These are phyloP conservation scores for Amaranthus hypochondriacus DNA, from an alignment of 148 eudicot species.

Conservation along the genomic window DNA sequence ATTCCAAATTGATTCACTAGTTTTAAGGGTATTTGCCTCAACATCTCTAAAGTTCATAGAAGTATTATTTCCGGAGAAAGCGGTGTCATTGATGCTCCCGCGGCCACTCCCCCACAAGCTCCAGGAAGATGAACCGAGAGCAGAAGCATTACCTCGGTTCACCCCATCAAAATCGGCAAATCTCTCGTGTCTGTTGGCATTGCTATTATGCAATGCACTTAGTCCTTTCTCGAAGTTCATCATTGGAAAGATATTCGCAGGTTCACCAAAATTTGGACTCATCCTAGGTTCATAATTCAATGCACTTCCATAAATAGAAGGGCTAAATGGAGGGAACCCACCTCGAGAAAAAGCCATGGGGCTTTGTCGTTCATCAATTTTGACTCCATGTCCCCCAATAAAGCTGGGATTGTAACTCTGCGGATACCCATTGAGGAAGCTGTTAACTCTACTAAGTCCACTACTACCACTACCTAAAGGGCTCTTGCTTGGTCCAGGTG, in stretches of 20 bases:
- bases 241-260: constrained; percentile 39
- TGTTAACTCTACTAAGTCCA: constrained; percentile 42
- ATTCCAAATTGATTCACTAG: constrained; percentile 66
- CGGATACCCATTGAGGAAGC: constrained; percentile 42
- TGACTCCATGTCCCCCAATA: constrained; percentile 54
- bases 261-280: constrained; percentile 38
- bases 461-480: constrained; percentile 38
- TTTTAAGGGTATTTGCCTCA: constrained; percentile 38
- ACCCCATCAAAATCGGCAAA: constrained; percentile 49
- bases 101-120: constrained; percentile 65
- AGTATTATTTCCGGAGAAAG: constrained; percentile 39
- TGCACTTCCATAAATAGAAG: constrained; percentile 41
- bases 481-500: constrained; percentile 54
- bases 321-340: constrained; percentile 45
- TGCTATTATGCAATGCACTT: constrained; percentile 38
- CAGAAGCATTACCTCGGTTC: constrained; percentile 44
- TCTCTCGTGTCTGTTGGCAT: constrained; percentile 42
- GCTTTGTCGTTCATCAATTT: constrained; percentile 52
- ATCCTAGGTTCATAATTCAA: constrained; percentile 51
- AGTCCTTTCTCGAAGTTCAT: constrained; percentile 53
- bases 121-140: constrained; percentile 40
- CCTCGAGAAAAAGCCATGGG: constrained; percentile 42
- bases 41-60: constrained; percentile 46
- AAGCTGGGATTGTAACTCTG: constrained; percentile 48
- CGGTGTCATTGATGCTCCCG: constrained; percentile 31